phyloP scores from a whole-genome alignment of 495 filamentous ascomycete species.

The Penicillium ochrochloron region DNA sequence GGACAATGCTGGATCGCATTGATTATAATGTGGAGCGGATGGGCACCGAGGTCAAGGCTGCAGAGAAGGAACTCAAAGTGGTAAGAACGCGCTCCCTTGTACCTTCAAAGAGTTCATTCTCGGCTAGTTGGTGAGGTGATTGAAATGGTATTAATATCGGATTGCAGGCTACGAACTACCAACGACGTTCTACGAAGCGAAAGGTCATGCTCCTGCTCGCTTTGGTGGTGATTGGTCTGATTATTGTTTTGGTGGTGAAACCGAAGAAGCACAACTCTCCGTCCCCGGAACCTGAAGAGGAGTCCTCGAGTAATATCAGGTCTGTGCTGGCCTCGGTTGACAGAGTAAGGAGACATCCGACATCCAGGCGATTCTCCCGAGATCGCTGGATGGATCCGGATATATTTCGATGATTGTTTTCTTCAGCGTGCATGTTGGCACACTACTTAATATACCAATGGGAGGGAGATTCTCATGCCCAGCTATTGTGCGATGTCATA shows the following conservation, averaged over 20 bases:
- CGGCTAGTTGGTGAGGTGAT: neutral
- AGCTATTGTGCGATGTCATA: neutral
- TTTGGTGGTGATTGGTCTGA: constrained; percentile 78
- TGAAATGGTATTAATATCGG: constrained; percentile 1
- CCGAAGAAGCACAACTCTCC: constrained; percentile 60
- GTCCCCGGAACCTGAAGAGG: constrained; percentile 30
- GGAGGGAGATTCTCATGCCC: neutral
- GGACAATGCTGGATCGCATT: constrained; percentile 95
- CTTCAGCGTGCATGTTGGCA: constrained; percentile 13
- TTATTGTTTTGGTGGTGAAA: constrained; percentile 86
- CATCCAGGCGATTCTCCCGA: constrained; percentile 32
- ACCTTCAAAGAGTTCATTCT: too few relatives aligned
- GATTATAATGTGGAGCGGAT: constrained; percentile 98
- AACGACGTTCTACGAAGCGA: constrained; percentile 84
- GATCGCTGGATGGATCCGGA: constrained; percentile 48
- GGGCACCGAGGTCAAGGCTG: constrained; percentile 84
- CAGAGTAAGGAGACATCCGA: constrained; percentile 30
- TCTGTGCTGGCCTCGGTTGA: constrained; percentile 29
- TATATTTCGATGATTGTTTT: constrained; percentile 40
- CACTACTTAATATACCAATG: constrained; percentile 27
- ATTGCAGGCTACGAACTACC: constrained; percentile 78
- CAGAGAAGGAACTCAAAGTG: constrained; percentile 88
- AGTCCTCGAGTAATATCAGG: constrained; percentile 35
- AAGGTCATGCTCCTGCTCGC: constrained; percentile 89
- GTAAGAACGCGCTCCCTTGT: too few relatives aligned